Evolutionary conservation across 2,329 filamentous ascomycete species (phyloP).

Genomic region (Myriosclerotinia scirpicola): DNA sequence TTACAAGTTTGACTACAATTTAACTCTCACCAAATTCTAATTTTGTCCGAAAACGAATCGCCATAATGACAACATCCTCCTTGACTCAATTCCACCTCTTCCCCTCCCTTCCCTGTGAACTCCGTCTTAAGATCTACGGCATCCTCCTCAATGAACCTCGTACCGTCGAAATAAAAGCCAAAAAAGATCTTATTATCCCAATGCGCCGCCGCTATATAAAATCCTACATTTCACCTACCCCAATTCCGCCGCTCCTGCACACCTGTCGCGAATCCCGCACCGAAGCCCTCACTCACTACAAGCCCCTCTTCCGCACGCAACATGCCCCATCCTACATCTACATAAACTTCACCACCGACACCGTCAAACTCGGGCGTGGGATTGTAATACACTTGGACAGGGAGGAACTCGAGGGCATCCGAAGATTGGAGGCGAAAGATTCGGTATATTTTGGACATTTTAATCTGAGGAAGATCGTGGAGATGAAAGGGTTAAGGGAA

Average conservation of each 20-base stretch:
- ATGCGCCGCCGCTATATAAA: conserved; percentile 24
- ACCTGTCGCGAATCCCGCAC: conserved; percentile 38
- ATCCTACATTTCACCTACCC: conserved; percentile 29
- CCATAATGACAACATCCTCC: background rate
- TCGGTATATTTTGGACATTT: conserved; percentile 36
- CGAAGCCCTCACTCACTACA: conserved; percentile 32
- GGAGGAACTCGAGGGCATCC: conserved; percentile 27
- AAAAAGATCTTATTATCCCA: conserved; percentile 23
- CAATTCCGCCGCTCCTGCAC: conserved; percentile 37
- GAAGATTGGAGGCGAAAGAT: conserved; percentile 32
- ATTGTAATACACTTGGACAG: conserved; percentile 29
- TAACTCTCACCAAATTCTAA: background rate
- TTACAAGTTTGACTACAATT: background rate
- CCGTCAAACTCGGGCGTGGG: conserved; percentile 29
- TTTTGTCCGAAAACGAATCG: background rate
- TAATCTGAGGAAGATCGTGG: conserved; percentile 32
- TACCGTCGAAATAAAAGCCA: conserved; percentile 29
- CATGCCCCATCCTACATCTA: conserved; percentile 29
- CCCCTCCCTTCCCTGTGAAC: conserved; percentile 34
- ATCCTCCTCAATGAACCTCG: conserved; percentile 28
- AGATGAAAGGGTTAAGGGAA: conserved; percentile 33
- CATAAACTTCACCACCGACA: conserved; percentile 30
- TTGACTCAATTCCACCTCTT: conserved; percentile 35
- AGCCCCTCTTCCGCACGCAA: conserved; percentile 24
- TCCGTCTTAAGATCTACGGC: conserved; percentile 38